Base-by-base conservation (phyloP, 345 rosid species). In the Gossypium sturtianum region DNA sequence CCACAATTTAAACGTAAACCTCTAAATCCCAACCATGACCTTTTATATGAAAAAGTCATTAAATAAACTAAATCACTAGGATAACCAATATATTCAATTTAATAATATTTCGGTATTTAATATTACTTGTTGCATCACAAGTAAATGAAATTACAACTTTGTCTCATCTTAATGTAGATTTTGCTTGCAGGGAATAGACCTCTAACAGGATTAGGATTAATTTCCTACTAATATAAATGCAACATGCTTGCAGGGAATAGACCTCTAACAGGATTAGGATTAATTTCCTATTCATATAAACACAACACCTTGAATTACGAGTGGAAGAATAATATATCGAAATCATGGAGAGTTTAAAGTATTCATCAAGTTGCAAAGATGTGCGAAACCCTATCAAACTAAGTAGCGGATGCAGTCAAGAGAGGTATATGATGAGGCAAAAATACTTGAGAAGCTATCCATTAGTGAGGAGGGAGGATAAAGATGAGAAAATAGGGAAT, bases 401-500 rank as follows among this genome's bases (percentile, higher is more conserved):
- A 23, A 23, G 71, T 41, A 7, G 7, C 3, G 57, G 71, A 9
- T 67, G 71, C 43, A 67, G 71, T 7, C 15, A 3, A 1, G 43
- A 67, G 38, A 15, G 57, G 34, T 67, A 48, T 23, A 6, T 67
- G 71, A 67, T 67, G 57, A 48, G 71, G 71, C 71, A 67, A 48
- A 67, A n/a, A 2, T 67, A 67, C 43, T n/a, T 67, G n/a, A 47
- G 71, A 67, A 67, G 71, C 13, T 67, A 67, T 23, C 71, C 71
- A 5, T 67, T 67, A 56, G 22, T 23, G 2, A 68, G 4, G 20
- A 49, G 7, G 41, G 41, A 34, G 41, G 41, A 5, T 34, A 34
- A 34, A 34, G 41, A 34, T 34, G 41, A 34, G 41, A 34, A 34
- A 34, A 34, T 34, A 34, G 41, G 41, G 41, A 34, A 34, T 5